Evolutionary conservation across 2,329 filamentous ascomycete genomes (phyloP).

Genomic region (Lasiodiplodia hormozganensis): DNA sequence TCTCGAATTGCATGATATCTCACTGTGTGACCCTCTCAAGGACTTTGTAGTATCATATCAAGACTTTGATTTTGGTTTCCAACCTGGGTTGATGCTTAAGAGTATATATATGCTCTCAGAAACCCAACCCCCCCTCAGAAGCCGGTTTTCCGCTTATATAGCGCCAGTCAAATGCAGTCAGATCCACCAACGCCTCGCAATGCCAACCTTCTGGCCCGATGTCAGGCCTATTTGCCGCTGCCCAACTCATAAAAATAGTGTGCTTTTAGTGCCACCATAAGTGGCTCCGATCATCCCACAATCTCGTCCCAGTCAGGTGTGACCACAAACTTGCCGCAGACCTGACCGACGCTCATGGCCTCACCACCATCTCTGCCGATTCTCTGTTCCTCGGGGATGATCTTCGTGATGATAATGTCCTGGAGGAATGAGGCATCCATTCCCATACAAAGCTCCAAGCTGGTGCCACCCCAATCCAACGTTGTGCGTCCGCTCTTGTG

Average conservation of each 20-base stretch:
- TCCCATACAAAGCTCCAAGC: constrained; percentile 64
- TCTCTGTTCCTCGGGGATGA: constrained; percentile 41
- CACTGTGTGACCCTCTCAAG: neutral
- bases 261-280: neutral
- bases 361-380: constrained; percentile 48
- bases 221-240: neutral
- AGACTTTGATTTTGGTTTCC: neutral
- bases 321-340: constrained; percentile 70
- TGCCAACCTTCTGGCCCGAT: neutral
- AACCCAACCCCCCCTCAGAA: neutral
- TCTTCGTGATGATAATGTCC: constrained; percentile 59
- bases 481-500: constrained; percentile 68
- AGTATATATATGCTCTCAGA: neutral
- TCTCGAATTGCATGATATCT: too few species aligned
- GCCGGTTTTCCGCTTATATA: neutral
- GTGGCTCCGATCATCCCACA: constrained; percentile 38
- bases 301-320: constrained; percentile 67
- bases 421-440: constrained; percentile 65
- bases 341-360: constrained; percentile 64
- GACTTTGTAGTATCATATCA: neutral
- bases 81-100: neutral
- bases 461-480: constrained; percentile 68
- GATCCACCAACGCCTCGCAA: constrained; percentile 2
- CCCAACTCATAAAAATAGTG: neutral
- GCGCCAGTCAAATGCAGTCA: neutral